These are phyloP conservation scores for Sphaerulina populicola DNA, from an alignment of 2,329 filamentous ascomycete species.

Conservation along the genomic window DNA sequence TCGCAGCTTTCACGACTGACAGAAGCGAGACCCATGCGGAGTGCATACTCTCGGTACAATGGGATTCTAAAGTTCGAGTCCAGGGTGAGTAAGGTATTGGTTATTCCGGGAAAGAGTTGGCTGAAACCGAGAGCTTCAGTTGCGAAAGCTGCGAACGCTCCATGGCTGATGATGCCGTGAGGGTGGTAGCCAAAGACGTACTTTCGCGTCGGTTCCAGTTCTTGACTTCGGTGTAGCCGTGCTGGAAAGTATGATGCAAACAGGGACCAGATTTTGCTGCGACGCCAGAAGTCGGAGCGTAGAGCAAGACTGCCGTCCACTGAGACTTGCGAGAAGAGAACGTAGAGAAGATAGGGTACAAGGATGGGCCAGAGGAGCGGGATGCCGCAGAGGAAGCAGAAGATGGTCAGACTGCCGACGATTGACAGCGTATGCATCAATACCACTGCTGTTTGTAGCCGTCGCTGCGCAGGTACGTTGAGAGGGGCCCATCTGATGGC, in stretches of 20 bases:
- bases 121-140: constrained; percentile 84
- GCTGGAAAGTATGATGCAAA: constrained; percentile 93
- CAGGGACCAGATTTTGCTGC: constrained; percentile 69
- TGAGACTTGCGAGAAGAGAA: constrained; percentile 68
- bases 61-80: constrained; percentile 93
- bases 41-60: constrained; percentile 87
- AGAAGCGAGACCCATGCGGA: constrained; percentile 76
- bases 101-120: constrained; percentile 86
- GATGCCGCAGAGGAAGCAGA: constrained; percentile 86
- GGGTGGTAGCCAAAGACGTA: constrained; percentile 98
- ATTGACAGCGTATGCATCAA: constrained; percentile 45
- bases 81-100: constrained; percentile 85
- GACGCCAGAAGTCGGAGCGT: constrained; percentile 66
- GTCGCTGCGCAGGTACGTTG: constrained; percentile 50
- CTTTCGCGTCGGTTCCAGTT: constrained; percentile 71
- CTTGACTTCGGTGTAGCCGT: constrained; percentile 72
- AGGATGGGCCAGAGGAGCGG: constrained; percentile 81
- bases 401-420: constrained; percentile 55
- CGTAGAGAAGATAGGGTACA: constrained; percentile 71
- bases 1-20: constrained; percentile 89
- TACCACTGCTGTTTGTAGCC: constrained; percentile 44
- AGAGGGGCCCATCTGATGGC: constrained; percentile 80
- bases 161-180: constrained; percentile 93
- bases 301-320: constrained; percentile 66
- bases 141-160: constrained; percentile 84